phyloP scores from a whole-genome alignment of 768 basidiomycete genomes.

The Leucocoprinus leucothites region DNA sequence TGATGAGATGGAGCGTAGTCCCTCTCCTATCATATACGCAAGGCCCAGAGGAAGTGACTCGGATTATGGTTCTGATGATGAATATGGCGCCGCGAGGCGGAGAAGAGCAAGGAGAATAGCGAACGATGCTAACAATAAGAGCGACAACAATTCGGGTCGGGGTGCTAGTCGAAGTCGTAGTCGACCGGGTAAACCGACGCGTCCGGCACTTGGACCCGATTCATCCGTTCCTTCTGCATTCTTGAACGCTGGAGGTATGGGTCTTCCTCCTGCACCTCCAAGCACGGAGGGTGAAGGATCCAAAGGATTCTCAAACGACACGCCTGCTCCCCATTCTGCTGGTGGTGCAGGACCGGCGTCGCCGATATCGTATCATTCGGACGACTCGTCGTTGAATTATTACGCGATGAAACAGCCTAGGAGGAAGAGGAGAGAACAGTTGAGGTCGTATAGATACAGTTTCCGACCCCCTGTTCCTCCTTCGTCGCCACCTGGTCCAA shows the following conservation, averaged over 20 bases:
- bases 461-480: constrained; percentile 18
- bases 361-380: constrained; percentile 9
- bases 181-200: not conserved
- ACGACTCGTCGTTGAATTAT: constrained; percentile 6
- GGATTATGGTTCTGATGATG: not conserved
- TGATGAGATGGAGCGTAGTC: constrained; percentile 4
- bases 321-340: no score
- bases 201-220: not conserved
- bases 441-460: constrained; percentile 24
- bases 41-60: not conserved
- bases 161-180: not conserved
- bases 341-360: not conserved
- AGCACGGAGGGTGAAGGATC: no score
- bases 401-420: not conserved
- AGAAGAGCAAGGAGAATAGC: not conserved
- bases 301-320: no score
- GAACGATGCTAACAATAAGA: no score
- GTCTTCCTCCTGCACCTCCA: not conserved
- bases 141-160: no score
- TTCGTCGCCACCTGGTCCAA: not conserved
- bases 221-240: not conserved
- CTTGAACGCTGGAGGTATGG: not conserved
- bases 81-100: not conserved
- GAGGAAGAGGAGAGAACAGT: constrained; percentile 20
- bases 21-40: constrained; percentile 8